Evolutionary conservation across 23 red algal species (phyloP).

Genomic region (Gracilariopsis chorda): DNA sequence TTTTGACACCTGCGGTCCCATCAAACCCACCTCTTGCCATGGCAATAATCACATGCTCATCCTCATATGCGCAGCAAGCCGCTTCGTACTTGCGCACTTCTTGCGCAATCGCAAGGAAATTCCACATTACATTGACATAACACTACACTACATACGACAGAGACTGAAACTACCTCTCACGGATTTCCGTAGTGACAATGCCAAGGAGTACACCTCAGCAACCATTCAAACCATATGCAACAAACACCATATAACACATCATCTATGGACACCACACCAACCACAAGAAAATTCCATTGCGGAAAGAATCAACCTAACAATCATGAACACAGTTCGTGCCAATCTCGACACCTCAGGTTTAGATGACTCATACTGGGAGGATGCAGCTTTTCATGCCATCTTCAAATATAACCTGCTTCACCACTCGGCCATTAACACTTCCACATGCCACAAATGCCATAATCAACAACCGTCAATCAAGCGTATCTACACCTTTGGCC

Average conservation of each 20-base stretch:
- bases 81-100: neutral
- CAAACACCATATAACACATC: neutral
- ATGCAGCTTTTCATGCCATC: neutral
- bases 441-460: neutral
- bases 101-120: neutral
- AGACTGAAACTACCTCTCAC: neutral
- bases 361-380: neutral
- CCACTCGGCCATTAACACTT: neutral
- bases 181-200: neutral
- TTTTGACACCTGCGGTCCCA: no score
- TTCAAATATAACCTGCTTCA: neutral
- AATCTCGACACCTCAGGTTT: neutral
- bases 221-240: neutral
- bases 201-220: neutral
- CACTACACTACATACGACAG: neutral
- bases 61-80: neutral
- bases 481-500: neutral
- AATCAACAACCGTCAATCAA: neutral
- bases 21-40: no score
- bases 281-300: constrained; percentile 5
- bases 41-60: neutral
- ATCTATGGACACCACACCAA: neutral
- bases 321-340: neutral
- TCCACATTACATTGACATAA: neutral
- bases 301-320: constrained; percentile 26